phyloP scores from a whole-genome alignment of 1,139 yeast genomes.

The Protomyces inouyei region DNA sequence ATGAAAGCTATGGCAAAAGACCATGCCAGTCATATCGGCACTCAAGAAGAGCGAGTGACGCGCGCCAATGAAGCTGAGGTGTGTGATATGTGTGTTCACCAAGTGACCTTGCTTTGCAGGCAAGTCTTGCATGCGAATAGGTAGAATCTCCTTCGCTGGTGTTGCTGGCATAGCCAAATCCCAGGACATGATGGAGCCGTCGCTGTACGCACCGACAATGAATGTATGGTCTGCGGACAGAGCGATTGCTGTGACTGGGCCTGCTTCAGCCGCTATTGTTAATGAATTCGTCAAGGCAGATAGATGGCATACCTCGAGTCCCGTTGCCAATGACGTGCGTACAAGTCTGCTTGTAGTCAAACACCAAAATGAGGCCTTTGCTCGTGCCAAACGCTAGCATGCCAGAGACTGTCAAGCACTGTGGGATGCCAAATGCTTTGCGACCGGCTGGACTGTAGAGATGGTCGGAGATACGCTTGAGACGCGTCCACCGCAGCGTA shows the following conservation, averaged over 20 bases:
- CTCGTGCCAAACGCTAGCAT: slow-evolving; percentile 60
- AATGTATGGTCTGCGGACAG: slow-evolving; percentile 51
- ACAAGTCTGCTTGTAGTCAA: slow-evolving; percentile 59
- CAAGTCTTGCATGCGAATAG: slow-evolving; percentile 40
- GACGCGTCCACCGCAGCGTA: slow-evolving; percentile 45
- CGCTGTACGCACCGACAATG: slow-evolving; percentile 47
- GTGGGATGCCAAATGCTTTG: slow-evolving; percentile 49
- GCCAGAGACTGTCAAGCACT: slow-evolving; percentile 48
- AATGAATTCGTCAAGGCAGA: neutral
- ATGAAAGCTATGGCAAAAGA: slow-evolving; percentile 57
- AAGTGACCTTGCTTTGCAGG: slow-evolving; percentile 52
- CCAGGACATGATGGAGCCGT: slow-evolving; percentile 49
- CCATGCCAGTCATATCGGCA: slow-evolving; percentile 56
- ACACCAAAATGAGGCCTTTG: slow-evolving; percentile 55
- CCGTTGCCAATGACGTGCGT: slow-evolving; percentile 43
- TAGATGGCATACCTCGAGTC: slow-evolving; percentile 30
- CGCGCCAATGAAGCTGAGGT: slow-evolving; percentile 52
- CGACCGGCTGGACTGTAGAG: slow-evolving; percentile 43
- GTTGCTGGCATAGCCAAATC: slow-evolving; percentile 37
- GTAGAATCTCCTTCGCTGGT: slow-evolving; percentile 33
- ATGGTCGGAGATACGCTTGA: slow-evolving; percentile 44
- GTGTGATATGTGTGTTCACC: slow-evolving; percentile 46
- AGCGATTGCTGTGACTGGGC: slow-evolving; percentile 48
- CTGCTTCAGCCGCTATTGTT: slow-evolving; percentile 38
- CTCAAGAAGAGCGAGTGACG: slow-evolving; percentile 57